Conservation (phyloP, 2,329 filamentous ascomycete species). For the Madurella fahalii region DNA sequence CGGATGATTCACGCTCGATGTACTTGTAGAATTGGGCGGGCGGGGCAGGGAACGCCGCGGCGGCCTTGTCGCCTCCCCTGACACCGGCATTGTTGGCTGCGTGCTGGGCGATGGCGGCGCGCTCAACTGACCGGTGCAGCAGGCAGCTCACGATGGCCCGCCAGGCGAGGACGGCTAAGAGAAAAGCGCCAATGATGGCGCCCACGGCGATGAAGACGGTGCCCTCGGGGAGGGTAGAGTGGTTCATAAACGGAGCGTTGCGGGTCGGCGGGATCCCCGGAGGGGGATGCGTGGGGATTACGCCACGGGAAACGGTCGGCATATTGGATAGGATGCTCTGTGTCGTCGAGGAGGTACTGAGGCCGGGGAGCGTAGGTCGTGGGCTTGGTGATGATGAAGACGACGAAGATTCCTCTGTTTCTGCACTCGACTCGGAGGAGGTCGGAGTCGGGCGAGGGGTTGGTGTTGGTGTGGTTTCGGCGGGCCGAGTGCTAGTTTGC, state of each 20-base stretch:
- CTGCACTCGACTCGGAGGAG: background rate
- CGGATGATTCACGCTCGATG: constrained; percentile 54
- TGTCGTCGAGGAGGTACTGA: constrained; percentile 19
- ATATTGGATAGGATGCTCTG: constrained; percentile 29
- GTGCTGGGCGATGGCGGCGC: constrained; percentile 73
- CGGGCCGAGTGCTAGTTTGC: background rate
- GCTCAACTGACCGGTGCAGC: constrained; percentile 84
- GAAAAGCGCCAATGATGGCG: constrained; percentile 78
- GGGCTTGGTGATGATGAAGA: background rate
- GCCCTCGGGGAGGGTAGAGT: constrained; percentile 79
- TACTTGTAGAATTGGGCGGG: constrained; percentile 63
- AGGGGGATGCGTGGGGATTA: constrained; percentile 59
- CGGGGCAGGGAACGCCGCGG: constrained; percentile 50
- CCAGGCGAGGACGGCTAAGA: constrained; percentile 79
- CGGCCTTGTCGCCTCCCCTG: constrained; percentile 51
- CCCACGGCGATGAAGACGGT: constrained; percentile 96
- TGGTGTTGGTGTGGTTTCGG: background rate
- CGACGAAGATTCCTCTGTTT: background rate
- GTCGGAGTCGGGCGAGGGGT: background rate
- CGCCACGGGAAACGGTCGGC: constrained; percentile 40
- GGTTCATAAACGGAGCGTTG: constrained; percentile 87
- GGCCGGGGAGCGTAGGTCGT: background rate
- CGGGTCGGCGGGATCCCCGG: constrained; percentile 76
- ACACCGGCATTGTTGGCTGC: constrained; percentile 45
- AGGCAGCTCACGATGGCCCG: constrained; percentile 83